Percentiles rank a stretch among this genome's conserved stretches.
phyloP scores from a whole-genome alignment of 2,329 filamentous ascomycete genomes.

The Aureobasidium mangrovei region DNA sequence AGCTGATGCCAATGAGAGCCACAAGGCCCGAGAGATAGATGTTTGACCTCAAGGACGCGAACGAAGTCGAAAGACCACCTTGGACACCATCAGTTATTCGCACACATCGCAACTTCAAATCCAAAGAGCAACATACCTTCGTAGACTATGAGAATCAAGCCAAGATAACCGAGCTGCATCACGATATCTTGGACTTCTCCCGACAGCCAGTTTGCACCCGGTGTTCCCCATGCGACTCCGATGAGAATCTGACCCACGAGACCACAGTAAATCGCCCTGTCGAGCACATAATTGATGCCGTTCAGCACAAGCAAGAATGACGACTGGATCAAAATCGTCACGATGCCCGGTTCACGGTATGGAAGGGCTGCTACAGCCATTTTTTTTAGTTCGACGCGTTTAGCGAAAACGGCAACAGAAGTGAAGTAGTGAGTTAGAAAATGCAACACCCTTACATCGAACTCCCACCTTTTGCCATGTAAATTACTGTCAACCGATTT shows the following conservation, averaged over 20 bases:
- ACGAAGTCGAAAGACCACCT: slow-evolving; percentile 52
- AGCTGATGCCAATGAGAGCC: slow-evolving; percentile 55
- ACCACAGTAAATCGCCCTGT: slow-evolving; percentile 57
- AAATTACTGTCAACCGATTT: too few relatives aligned
- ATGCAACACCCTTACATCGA: not conserved
- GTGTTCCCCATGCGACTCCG: slow-evolving; percentile 61
- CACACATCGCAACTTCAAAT: slow-evolving; percentile 10
- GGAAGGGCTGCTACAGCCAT: slow-evolving; percentile 5
- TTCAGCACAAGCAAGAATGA: slow-evolving; percentile 58
- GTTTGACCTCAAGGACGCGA: slow-evolving; percentile 50
- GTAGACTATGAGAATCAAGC: slow-evolving; percentile 63
- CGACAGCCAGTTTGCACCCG: slow-evolving; percentile 54
- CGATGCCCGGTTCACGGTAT: slow-evolving; percentile 32
- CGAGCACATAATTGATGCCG: slow-evolving; percentile 46
- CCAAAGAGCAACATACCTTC: slow-evolving; percentile 43
- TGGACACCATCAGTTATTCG: not conserved
- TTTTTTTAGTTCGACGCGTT: not conserved
- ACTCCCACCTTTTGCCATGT: too few relatives aligned
- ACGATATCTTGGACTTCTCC: slow-evolving; percentile 44
- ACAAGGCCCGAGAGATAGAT: slow-evolving; percentile 51
- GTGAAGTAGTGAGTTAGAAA: not conserved
- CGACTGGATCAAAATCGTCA: slow-evolving; percentile 49
- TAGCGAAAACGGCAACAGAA: too few relatives aligned
- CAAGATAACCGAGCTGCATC: slow-evolving; percentile 62
- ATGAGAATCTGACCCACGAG: slow-evolving; percentile 63